Evolutionary conservation across 1,284 basidiomycete species (phyloP), one percentile per base, ranked within the genome.

Genomic region (Trichosporon sp.): DNA sequence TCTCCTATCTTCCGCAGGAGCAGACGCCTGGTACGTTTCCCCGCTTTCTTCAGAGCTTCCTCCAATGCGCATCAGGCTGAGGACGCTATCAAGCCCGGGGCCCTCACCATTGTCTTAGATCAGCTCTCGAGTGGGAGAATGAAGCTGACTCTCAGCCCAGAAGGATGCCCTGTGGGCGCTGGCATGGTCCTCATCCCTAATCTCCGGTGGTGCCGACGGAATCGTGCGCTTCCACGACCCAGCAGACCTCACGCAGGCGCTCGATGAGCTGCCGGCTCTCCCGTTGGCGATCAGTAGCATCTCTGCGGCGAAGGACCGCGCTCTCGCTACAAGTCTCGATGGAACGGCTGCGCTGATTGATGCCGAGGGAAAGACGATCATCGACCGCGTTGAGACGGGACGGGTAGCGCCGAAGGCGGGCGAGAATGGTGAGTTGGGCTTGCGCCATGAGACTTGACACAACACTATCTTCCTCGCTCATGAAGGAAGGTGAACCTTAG

Each of bases 241-340:
- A 4, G 79, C 86, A 7, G 89, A 89, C 36, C 68, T 76, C 1
- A 56, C 72, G 9, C 85, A 89, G 73, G 84, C 86, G 2, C 82
- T 88, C 56, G 84, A 85, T 44, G 78, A 87, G 8, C 85, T 86
- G 21, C 80, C 86, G 44, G 82, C 87, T 14, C 89, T 93, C 78
- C 86, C 89, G 9, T 85, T 93, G 58, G 88, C 89, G 34, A 81
- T 93, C 71, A 82, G 87, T 7, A 88, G 87, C 5, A 80, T 93
- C 25, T 90, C 89, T 7, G 85, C 86, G 4, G 84, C 87, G 19
- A 81, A 83, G 0, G 83, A 86, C 64, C 91, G 89, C 6, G 82
- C 81, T 54, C 82, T 94, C 37, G 89, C 87, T 69, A 90, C 91
- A 69, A 89, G 88, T 56, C 82, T 94, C 13, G 91, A 94, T 70